phyloP scores from a whole-genome alignment of 768 basidiomycete species.

The Podaxis carcinomalis region DNA sequence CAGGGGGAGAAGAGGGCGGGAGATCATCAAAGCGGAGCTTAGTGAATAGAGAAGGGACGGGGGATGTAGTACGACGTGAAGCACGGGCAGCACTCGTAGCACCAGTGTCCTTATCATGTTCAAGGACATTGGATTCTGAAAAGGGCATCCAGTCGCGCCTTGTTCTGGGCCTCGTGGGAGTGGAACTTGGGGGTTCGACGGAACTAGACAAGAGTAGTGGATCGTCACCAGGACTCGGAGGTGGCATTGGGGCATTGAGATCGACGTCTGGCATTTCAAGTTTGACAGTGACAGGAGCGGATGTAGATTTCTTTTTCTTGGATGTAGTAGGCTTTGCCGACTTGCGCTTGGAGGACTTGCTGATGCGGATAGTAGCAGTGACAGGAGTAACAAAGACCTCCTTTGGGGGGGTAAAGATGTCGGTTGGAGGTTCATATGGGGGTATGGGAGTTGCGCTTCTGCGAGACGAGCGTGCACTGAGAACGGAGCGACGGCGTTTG shows the following conservation, averaged over 20 bases:
- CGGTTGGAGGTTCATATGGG: slow-evolving; percentile 60
- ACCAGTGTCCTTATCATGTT: slow-evolving; percentile 11
- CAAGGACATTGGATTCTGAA: slow-evolving; percentile 5
- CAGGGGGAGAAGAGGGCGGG: slow-evolving; percentile 18
- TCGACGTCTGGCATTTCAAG: slow-evolving; percentile 65
- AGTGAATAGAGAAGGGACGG: background rate
- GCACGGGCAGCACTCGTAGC: slow-evolving; percentile 17
- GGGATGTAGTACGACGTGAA: slow-evolving; percentile 12
- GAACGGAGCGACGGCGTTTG: slow-evolving; percentile 14
- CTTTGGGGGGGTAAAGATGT: slow-evolving; percentile 69
- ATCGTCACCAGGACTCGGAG: slow-evolving; percentile 73
- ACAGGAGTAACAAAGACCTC: slow-evolving; percentile 48
- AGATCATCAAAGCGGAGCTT: slow-evolving; percentile 10
- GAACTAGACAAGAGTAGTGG: slow-evolving; percentile 59
- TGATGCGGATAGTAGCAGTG: slow-evolving; percentile 1
- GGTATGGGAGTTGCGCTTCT: slow-evolving; percentile 54
- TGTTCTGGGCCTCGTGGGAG: slow-evolving; percentile 14
- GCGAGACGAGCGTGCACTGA: slow-evolving; percentile 23
- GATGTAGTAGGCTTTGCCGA: background rate
- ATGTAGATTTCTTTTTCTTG: slow-evolving; percentile 12
- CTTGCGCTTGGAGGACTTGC: slow-evolving; percentile 12
- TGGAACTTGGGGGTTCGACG: slow-evolving; percentile 23
- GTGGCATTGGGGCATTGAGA: slow-evolving; percentile 53
- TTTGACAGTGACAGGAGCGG: slow-evolving; percentile 39
- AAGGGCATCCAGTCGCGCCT: background rate